These are phyloP conservation scores for Colletotrichum sp. DNA, from an alignment of 2,329 filamentous ascomycete genomes.

Conservation along the genomic window DNA sequence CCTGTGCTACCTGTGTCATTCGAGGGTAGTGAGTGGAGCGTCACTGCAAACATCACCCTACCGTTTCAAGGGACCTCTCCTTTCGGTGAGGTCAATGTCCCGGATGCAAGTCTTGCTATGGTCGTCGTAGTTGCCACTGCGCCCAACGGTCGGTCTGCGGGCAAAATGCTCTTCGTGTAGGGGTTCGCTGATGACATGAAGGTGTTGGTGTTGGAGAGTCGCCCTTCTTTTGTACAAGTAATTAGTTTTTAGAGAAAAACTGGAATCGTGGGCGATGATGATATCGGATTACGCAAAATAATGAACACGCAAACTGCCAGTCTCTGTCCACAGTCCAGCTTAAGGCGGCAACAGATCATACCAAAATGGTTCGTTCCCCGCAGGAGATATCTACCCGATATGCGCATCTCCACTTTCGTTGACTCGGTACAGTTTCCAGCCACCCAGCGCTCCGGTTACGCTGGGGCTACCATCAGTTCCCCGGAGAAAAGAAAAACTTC, in stretches of 20 bases:
- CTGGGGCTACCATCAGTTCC: neutral
- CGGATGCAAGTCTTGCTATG: neutral
- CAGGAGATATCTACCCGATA: constrained; percentile 13
- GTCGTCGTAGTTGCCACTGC: neutral
- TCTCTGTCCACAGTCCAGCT: neutral
- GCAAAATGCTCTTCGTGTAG: neutral
- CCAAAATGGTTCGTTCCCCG: neutral
- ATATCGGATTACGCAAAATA: neutral
- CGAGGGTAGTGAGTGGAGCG: neutral
- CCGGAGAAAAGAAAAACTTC: neutral
- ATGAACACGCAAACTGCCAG: neutral
- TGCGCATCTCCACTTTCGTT: neutral
- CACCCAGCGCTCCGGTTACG: neutral
- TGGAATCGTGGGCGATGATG: neutral
- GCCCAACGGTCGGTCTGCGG: neutral
- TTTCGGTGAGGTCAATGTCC: neutral
- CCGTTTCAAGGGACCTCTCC: neutral
- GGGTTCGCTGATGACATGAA: neutral
- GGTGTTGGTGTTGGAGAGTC: neutral
- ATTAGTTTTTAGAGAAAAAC: neutral
- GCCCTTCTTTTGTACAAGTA: neutral
- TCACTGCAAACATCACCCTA: neutral
- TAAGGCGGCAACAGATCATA: neutral
- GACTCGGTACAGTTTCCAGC: neutral
- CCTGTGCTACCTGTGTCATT: neutral